These are phyloP conservation scores for Cornus kousa DNA, from an alignment of 148 eudicot species.

Conservation along the genomic window DNA sequence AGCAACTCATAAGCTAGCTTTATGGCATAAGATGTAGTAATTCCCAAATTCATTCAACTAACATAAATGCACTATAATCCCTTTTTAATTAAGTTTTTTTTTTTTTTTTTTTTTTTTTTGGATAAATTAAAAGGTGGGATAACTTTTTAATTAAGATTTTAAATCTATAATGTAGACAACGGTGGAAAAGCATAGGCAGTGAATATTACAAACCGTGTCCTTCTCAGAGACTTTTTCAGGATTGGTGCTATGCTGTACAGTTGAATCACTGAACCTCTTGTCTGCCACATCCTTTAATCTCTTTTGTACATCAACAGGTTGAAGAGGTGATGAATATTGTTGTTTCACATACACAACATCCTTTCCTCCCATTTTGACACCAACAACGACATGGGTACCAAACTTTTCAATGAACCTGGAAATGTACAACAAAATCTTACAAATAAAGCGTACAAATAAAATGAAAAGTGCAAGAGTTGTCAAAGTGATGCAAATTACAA, in stretches of 20 bases:
- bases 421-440: neutral
- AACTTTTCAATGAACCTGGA: conserved; percentile 49
- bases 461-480: neutral
- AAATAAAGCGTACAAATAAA: neutral
- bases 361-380: conserved; percentile 60
- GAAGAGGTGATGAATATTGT: conserved; percentile 44
- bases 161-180: neutral
- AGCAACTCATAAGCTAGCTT: neutral
- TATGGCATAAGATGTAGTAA: neutral
- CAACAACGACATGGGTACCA: conserved; percentile 55
- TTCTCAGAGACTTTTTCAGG: conserved; percentile 18
- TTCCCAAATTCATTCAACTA: neutral
- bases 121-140: too few relatives aligned
- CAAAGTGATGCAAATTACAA: neutral
- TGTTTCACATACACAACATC: conserved; percentile 51
- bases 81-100: too few relatives aligned
- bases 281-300: conserved; percentile 45
- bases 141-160: too few relatives aligned
- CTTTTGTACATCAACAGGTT: conserved; percentile 43
- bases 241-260: conserved; percentile 14
- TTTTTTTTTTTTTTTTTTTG: too few relatives aligned
- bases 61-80: neutral
- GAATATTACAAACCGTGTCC: conserved; percentile 19
- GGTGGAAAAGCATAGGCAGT: neutral
- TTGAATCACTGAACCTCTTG: conserved; percentile 38